A percentile compares a stretch with the other conserved stretches of the same genome.
These are phyloP conservation scores for Phytopythium delawarense DNA, from an alignment of 352 stramenopile genomes.

Conservation along the genomic window DNA sequence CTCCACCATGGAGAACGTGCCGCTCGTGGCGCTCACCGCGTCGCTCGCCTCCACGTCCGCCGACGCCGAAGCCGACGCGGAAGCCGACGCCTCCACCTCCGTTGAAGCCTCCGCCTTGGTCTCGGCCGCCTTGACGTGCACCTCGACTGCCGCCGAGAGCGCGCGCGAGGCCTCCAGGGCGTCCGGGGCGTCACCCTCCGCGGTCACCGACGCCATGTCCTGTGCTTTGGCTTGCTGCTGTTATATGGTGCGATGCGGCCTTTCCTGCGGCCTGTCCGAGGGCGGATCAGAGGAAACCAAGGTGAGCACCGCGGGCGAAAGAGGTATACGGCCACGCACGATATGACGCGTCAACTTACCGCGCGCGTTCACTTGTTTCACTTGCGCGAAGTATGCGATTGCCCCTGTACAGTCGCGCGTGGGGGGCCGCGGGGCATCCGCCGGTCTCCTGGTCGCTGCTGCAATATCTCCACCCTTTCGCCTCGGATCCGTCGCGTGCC, in stretches of 20 bases:
- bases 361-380: not conserved
- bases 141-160: not conserved
- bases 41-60: not conserved
- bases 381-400: not conserved
- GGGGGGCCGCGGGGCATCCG: not conserved
- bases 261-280: not conserved
- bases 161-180: not conserved
- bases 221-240: not conserved
- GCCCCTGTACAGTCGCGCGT: not conserved
- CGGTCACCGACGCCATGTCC: not conserved
- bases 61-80: not conserved
- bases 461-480: too few relatives aligned
- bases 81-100: not conserved
- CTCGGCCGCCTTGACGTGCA: constrained; percentile 1
- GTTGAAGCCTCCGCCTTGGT: not conserved
- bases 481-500: too few relatives aligned
- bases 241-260: not conserved
- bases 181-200: not conserved
- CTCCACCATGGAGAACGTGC: constrained; percentile 8
- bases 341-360: not conserved
- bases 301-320: not conserved
- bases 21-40: constrained; percentile 6
- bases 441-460: too few relatives aligned
- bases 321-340: not conserved
- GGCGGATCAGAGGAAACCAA: not conserved